These are phyloP conservation scores for Panicum miliaceum DNA, from an alignment of 176 grass and related monocot species.

Conservation along the genomic window DNA sequence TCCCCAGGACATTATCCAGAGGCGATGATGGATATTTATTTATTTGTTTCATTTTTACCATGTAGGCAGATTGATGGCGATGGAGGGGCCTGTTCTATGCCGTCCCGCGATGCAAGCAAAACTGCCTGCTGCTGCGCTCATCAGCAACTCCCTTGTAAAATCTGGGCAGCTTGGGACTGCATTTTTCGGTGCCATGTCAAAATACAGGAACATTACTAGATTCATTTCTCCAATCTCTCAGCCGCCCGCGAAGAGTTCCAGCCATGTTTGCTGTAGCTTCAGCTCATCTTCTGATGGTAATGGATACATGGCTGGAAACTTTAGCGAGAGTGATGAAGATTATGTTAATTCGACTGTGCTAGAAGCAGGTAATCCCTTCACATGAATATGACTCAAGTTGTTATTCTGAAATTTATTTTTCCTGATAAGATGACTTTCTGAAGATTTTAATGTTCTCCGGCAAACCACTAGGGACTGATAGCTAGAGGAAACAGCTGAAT, in stretches of 20 bases:
- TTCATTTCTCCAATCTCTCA: slow-evolving; percentile 47
- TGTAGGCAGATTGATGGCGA: slow-evolving; percentile 53
- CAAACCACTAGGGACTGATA: neutral
- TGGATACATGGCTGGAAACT: slow-evolving; percentile 81
- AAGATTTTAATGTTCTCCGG: neutral
- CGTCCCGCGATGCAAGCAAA: slow-evolving; percentile 56
- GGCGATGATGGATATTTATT: slow-evolving; percentile 9
- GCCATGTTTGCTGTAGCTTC: slow-evolving; percentile 60
- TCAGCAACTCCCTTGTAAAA: slow-evolving; percentile 55
- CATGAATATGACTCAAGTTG: neutral
- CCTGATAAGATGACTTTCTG: neutral
- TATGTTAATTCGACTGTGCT: slow-evolving; percentile 86
- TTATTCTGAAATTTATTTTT: neutral
- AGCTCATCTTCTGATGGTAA: slow-evolving; percentile 86
- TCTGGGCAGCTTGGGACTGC: slow-evolving; percentile 48
- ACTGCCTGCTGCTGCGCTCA: slow-evolving; percentile 42
- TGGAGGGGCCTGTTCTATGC: slow-evolving; percentile 69
- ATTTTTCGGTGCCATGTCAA: slow-evolving; percentile 57
- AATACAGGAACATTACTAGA: slow-evolving; percentile 53
- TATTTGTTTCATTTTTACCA: neutral
- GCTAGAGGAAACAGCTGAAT: neutral
- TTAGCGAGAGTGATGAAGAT: slow-evolving; percentile 81
- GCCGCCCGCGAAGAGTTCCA: slow-evolving; percentile 28
- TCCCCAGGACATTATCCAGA: neutral
- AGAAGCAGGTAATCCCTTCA: slow-evolving; percentile 71